phyloP scores from a whole-genome alignment of 495 filamentous ascomycete species.

The Neurospora sp. region DNA sequence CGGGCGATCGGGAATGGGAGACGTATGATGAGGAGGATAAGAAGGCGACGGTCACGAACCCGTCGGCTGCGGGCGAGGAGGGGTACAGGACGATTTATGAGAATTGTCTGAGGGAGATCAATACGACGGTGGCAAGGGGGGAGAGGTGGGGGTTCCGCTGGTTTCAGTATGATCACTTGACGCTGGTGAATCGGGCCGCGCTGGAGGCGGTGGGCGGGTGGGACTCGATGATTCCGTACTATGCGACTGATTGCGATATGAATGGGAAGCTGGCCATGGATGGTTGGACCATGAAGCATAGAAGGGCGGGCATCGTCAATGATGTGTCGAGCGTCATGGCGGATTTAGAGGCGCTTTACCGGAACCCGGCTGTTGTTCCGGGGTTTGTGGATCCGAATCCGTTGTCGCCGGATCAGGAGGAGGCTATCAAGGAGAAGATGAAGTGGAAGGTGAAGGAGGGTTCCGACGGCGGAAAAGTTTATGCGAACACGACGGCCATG shows the following conservation, averaged over 20 bases:
- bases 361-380: conserved; percentile 21
- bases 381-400: conserved; percentile 33
- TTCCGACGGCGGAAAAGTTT: not conserved
- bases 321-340: conserved; percentile 38
- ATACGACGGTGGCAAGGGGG: conserved; percentile 15
- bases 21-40: conserved; percentile 25
- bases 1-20: conserved; percentile 21
- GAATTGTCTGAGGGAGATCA: conserved; percentile 35
- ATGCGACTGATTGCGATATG: conserved; percentile 51
- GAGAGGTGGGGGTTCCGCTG: conserved; percentile 41
- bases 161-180: conserved; percentile 48
- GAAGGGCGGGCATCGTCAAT: conserved; percentile 38
- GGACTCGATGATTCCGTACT: conserved; percentile 53
- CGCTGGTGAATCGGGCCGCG: conserved; percentile 44
- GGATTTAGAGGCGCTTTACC: conserved; percentile 38
- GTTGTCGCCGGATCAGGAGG: conserved; percentile 13
- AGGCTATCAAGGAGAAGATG: conserved; percentile 3
- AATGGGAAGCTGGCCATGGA: conserved; percentile 43
- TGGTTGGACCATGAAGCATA: conserved; percentile 35
- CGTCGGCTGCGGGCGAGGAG: conserved; percentile 17
- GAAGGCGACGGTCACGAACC: conserved; percentile 23
- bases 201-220: conserved; percentile 47
- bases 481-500: conserved; percentile 1
- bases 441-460: conserved; percentile 6
- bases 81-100: conserved; percentile 44